Conservation (phyloP, 2,329 filamentous ascomycete species). For the Fusarium anthophilum region DNA sequence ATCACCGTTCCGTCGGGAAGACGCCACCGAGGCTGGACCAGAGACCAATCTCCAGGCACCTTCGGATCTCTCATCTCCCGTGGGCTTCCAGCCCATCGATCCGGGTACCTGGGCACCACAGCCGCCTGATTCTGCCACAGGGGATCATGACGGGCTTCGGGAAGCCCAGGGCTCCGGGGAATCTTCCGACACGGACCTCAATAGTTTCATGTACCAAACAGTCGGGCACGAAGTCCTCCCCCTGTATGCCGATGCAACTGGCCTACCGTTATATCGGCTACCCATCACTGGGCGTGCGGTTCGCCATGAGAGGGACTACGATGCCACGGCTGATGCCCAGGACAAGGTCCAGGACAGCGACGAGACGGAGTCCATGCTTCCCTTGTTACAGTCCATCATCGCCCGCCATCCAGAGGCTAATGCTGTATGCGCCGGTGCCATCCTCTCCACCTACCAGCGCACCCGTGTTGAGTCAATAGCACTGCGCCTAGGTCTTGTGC, state of each 20-base stretch:
- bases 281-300: slow-evolving; percentile 77
- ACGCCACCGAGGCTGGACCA: slow-evolving; percentile 19
- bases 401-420: slow-evolving; percentile 79
- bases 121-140: not conserved
- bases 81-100: slow-evolving; percentile 36
- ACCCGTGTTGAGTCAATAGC: slow-evolving; percentile 95
- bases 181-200: slow-evolving; percentile 66
- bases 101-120: slow-evolving; percentile 33
- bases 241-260: slow-evolving; percentile 81
- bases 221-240: slow-evolving; percentile 89
- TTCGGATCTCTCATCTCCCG: slow-evolving; percentile 21
- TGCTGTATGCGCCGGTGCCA: slow-evolving; percentile 89
- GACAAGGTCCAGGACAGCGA: slow-evolving; percentile 58
- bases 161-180: slow-evolving; percentile 15
- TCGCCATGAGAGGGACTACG: slow-evolving; percentile 78
- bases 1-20: slow-evolving; percentile 16
- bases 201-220: slow-evolving; percentile 99
- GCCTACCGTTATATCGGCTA: slow-evolving; percentile 84
- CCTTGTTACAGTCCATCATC: slow-evolving; percentile 75
- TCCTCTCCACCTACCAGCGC: slow-evolving; percentile 94
- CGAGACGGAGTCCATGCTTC: slow-evolving; percentile 88
- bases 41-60: not conserved
- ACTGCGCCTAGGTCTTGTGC: slow-evolving; percentile 80
- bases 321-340: slow-evolving; percentile 39
- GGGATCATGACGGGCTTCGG: slow-evolving; percentile 7